These are phyloP conservation scores for Citropsis articulata DNA, from an alignment of 345 rosid species.

Conservation along the genomic window DNA sequence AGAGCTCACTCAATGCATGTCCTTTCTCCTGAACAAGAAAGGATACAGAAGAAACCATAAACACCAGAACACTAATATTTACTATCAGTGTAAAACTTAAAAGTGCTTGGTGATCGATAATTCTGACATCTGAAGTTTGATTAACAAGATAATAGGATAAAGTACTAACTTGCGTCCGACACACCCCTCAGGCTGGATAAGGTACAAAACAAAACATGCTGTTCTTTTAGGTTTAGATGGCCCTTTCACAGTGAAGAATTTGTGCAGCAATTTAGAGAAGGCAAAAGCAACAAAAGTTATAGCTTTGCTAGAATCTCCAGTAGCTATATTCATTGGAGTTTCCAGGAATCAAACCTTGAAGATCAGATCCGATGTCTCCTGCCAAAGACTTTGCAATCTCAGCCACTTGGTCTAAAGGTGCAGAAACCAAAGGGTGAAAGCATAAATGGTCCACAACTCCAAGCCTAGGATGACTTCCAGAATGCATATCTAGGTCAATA, in stretches of 20 bases:
- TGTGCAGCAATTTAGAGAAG: background rate
- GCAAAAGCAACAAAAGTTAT: background rate
- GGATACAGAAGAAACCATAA: background rate
- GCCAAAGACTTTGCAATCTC: constrained; percentile 69
- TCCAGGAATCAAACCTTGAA: constrained; percentile 53
- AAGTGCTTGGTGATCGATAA: too few species aligned
- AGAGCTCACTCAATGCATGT: background rate
- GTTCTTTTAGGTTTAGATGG: background rate
- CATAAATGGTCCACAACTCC: constrained; percentile 95
- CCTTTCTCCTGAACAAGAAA: background rate
- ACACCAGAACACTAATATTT: background rate
- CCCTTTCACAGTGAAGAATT: background rate
- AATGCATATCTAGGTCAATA: constrained; percentile 61
- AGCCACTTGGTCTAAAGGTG: constrained; percentile 64
- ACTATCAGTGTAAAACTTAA: background rate
- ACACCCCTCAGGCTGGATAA: background rate
- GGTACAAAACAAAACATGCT: background rate
- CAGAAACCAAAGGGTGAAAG: constrained; percentile 69
- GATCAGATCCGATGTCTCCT: constrained; percentile 57
- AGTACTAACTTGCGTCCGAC: background rate
- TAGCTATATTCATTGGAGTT: constrained; percentile 1
- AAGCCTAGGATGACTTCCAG: constrained; percentile 87
- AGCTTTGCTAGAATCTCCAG: background rate
- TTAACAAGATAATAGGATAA: background rate
- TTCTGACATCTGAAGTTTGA: background rate